Percentiles rank a stretch among this genome's conserved stretches.
Conservation (phyloP, 192 early-diverging fungal species). For the Umbelopsis ramanniana region DNA sequence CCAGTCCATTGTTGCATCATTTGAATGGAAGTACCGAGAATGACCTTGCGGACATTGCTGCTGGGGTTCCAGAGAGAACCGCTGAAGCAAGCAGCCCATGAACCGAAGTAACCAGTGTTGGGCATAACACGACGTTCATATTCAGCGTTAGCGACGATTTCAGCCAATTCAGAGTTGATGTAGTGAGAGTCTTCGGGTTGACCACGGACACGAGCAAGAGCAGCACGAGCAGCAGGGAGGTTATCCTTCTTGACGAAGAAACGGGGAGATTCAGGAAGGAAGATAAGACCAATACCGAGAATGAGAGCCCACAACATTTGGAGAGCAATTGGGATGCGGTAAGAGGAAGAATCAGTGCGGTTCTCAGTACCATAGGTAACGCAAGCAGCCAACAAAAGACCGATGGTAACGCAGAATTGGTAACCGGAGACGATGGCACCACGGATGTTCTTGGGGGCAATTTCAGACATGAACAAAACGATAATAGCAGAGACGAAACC, state of each 20-base stretch:
- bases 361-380: conserved; percentile 24
- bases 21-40: conserved; percentile 59
- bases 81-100: conserved; percentile 63
- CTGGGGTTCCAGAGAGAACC: conserved; percentile 47
- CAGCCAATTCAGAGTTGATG: conserved; percentile 64
- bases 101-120: conserved; percentile 46
- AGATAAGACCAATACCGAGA: conserved; percentile 64
- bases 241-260: conserved; percentile 71
- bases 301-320: conserved; percentile 81
- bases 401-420: conserved; percentile 91
- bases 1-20: conserved; percentile 81
- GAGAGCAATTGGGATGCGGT: conserved; percentile 74
- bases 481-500: conserved; percentile 49
- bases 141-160: conserved; percentile 58
- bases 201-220: conserved; percentile 44
- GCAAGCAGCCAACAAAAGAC: conserved; percentile 58
- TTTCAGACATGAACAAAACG: conserved; percentile 65
- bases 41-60: conserved; percentile 57
- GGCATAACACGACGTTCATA: conserved; percentile 51
- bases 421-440: conserved; percentile 79
- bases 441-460: conserved; percentile 75
- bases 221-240: conserved; percentile 62
- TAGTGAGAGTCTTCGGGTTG: conserved; percentile 18
- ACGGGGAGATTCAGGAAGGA: conserved; percentile 87
- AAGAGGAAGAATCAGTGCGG: not conserved